Evolutionary conservation across 208 protist genomes (phyloP).

Genomic region (Trypanosoma grayi): DNA sequence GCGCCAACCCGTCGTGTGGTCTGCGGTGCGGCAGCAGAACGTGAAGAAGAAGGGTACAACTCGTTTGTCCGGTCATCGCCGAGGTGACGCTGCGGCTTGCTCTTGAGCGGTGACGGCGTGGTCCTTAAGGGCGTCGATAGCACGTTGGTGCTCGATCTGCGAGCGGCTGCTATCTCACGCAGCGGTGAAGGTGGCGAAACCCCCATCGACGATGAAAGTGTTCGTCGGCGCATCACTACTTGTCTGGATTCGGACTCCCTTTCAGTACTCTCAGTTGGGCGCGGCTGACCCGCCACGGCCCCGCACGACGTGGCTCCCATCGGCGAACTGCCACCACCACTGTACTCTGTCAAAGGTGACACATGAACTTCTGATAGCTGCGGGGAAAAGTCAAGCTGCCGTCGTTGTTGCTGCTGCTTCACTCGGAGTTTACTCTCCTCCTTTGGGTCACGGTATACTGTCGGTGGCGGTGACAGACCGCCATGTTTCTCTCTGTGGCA

Average conservation of each 20-base stretch:
- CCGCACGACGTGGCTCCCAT: neutral
- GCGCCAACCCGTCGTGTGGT: neutral
- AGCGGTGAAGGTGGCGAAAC: too few species aligned
- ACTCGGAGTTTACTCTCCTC: neutral
- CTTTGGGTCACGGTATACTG: neutral
- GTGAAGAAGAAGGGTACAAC: neutral
- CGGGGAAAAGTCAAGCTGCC: neutral
- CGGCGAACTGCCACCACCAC: neutral
- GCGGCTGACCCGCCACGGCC: neutral
- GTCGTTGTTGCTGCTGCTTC: neutral
- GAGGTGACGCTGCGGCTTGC: neutral
- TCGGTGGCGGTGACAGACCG: neutral
- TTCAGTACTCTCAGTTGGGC: neutral
- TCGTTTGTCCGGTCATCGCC: slow-evolving; percentile 10
- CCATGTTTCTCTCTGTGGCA: too few species aligned
- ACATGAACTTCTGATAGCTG: slow-evolving; percentile 16
- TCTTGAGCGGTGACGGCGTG: neutral
- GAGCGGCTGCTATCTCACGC: too few species aligned
- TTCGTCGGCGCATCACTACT: slow-evolving; percentile 3
- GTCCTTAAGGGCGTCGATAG: neutral
- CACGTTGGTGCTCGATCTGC: neutral
- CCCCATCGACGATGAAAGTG: too few species aligned
- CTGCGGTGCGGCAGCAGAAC: neutral
- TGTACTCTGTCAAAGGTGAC: slow-evolving; percentile 22
- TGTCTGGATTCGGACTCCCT: neutral